Conservation (phyloP, 139 green algal genomes). For the Bryopsis sp. region DNA sequence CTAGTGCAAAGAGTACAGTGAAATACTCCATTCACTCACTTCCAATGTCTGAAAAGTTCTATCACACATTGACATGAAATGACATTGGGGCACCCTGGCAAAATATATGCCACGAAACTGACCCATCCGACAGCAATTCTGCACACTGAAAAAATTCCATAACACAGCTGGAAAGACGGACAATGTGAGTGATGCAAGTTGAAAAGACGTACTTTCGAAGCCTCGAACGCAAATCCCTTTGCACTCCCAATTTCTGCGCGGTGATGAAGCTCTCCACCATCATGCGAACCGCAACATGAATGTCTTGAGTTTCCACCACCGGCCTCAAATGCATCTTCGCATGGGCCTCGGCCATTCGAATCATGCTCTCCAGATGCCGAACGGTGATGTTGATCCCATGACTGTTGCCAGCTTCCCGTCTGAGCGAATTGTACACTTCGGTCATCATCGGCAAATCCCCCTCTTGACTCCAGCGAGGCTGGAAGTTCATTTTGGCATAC, state of each 20-base stretch:
- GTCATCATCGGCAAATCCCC: constrained; percentile 46
- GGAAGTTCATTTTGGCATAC: constrained; percentile 75
- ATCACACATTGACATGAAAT: too few species aligned
- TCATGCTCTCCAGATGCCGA: constrained; percentile 93
- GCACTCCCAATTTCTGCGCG: constrained; percentile 91
- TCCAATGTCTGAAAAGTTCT: too few species aligned
- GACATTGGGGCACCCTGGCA: too few species aligned
- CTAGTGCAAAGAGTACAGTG: too few species aligned
- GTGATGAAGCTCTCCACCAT: constrained; percentile 93
- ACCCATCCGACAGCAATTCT: too few species aligned
- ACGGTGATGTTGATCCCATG: constrained; percentile 94
- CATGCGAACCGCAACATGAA: constrained; percentile 66
- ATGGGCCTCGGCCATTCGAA: constrained; percentile 93
- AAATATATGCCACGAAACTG: too few species aligned
- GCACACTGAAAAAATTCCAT: too few species aligned
- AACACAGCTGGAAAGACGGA: too few species aligned
- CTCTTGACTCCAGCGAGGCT: constrained; percentile 43
- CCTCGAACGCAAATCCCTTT: constrained; percentile 72
- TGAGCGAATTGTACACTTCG: constrained; percentile 68
- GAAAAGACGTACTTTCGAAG: constrained; percentile 52
- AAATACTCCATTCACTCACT: too few species aligned
- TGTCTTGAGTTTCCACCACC: constrained; percentile 74
- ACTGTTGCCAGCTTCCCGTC: constrained; percentile 56
- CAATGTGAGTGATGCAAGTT: too few species aligned
- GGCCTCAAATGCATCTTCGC: constrained; percentile 92